Conservation (phyloP, 306 rosid genomes). For the Prunus mira region DNA sequence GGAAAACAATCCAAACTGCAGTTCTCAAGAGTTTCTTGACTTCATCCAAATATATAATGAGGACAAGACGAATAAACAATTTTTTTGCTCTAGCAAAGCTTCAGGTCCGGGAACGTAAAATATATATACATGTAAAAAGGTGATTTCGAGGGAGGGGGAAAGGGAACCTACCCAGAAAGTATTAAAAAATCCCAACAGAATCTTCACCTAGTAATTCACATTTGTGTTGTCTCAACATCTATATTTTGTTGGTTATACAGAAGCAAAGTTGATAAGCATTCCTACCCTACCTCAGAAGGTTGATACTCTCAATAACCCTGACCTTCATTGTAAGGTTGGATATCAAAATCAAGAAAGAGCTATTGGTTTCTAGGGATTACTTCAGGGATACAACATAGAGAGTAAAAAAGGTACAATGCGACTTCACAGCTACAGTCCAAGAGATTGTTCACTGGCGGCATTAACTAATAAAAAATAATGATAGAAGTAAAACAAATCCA, state of each 20-base stretch:
- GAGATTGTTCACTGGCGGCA: not conserved
- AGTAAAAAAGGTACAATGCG: not conserved
- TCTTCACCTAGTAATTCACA: not conserved
- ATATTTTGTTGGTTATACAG: not conserved
- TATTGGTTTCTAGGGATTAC: not conserved
- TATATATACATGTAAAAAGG: too few species aligned
- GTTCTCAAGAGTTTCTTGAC: not conserved
- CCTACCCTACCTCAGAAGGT: not conserved
- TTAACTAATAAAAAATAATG: not conserved
- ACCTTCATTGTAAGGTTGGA: not conserved
- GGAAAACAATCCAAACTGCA: not conserved
- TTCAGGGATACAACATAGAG: not conserved
- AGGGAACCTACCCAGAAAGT: not conserved
- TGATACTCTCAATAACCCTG: not conserved
- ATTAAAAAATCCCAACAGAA: not conserved
- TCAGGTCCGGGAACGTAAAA: too few species aligned
- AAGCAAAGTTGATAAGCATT: not conserved
- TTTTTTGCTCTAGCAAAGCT: too few species aligned
- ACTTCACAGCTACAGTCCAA: not conserved
- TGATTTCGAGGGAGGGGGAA: not conserved
- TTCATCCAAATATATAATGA: not conserved
- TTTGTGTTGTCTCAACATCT: not conserved
- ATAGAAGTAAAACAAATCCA: slow-evolving; percentile 6
- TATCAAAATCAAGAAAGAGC: not conserved
- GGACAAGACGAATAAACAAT: not conserved